Conservation (phyloP, 306 rosid species). For the Cotoneaster glaucophyllus region DNA sequence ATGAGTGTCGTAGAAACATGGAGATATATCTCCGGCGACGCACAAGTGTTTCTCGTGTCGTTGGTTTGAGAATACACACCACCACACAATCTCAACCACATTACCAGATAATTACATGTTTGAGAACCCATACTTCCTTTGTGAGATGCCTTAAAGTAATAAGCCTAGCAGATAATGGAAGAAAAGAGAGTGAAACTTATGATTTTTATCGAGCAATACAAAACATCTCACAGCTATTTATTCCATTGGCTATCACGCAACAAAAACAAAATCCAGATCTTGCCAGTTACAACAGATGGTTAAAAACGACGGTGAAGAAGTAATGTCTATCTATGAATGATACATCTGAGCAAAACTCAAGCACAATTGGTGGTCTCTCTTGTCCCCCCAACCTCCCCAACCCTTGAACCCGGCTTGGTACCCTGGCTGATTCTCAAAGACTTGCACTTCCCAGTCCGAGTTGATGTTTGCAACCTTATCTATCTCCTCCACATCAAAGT, state of each 20-base stretch:
- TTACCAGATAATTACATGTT: background rate
- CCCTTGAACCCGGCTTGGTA: constrained; percentile 91
- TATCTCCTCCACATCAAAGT: constrained; percentile 37
- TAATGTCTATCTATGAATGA: constrained; percentile 20
- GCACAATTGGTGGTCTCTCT: constrained; percentile 74
- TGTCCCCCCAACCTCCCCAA: constrained; percentile 99
- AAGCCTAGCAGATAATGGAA: background rate
- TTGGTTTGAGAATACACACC: background rate
- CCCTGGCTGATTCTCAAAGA: constrained; percentile 62
- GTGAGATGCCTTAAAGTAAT: background rate
- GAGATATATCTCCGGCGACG: background rate
- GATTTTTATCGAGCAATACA: background rate
- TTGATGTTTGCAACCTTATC: constrained; percentile 68
- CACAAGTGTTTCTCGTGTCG: background rate
- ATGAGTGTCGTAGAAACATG: background rate
- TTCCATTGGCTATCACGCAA: constrained; percentile 7
- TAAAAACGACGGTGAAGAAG: constrained; percentile 3
- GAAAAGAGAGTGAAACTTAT: background rate
- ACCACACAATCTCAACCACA: background rate
- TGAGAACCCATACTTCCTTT: background rate
- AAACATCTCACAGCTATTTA: background rate
- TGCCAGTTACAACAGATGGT: constrained; percentile 12
- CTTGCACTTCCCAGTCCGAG: constrained; percentile 60
- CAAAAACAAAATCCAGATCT: constrained; percentile 19
- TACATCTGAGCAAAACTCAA: constrained; percentile 71